These are phyloP conservation scores for Apiotrichum mycotoxinovorans DNA, from an alignment of 1,284 basidiomycete species.

Conservation along the genomic window DNA sequence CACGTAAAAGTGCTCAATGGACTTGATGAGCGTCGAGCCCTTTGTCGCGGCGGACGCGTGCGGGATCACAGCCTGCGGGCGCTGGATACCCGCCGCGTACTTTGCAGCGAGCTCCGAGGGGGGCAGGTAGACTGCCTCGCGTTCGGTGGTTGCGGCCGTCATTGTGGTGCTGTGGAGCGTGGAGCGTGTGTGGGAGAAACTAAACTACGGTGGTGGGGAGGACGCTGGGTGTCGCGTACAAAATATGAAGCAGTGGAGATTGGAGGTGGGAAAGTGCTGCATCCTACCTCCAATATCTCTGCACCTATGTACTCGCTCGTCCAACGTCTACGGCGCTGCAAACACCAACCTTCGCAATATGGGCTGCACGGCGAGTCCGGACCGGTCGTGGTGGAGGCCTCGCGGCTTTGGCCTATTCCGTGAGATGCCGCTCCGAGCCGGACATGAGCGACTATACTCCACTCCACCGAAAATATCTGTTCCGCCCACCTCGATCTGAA, in stretches of 20 bases:
- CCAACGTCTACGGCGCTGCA: too few species aligned
- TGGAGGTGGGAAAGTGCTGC: too few species aligned
- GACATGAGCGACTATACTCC: neutral
- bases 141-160: neutral
- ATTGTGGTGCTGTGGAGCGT: neutral
- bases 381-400: neutral
- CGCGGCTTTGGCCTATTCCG: neutral
- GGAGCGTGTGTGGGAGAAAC: neutral
- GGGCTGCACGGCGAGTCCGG: neutral
- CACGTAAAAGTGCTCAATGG: constrained; percentile 59
- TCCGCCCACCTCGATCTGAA: neutral
- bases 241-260: too few species aligned
- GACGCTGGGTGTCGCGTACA: too few species aligned
- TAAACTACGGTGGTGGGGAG: neutral
- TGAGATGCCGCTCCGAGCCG: neutral
- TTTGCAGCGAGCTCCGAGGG: constrained; percentile 38
- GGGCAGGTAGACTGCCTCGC: constrained; percentile 39
- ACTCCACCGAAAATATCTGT: neutral
- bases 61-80: constrained; percentile 22
- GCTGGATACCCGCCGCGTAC: constrained; percentile 40
- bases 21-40: constrained; percentile 35
- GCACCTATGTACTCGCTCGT: too few species aligned
- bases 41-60: constrained; percentile 27
- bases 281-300: too few species aligned
- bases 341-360: too few species aligned